Percentiles rank a stretch among this genome's conserved stretches.
Evolutionary conservation across 306 rosid species (phyloP).

Genomic region (Ceratonia siliqua): DNA sequence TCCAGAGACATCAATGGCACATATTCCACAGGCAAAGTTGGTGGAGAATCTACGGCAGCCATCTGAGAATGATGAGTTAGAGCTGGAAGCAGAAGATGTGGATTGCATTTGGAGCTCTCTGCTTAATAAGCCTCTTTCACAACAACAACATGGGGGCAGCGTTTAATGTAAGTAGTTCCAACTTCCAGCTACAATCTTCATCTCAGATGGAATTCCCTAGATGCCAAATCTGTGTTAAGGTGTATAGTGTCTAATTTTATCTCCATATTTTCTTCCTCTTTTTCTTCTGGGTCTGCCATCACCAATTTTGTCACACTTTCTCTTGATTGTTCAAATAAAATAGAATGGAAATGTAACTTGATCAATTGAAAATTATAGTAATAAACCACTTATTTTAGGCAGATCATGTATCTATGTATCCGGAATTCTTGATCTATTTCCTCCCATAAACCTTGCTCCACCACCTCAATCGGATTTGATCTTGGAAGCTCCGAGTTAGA

Average conservation of each 20-base stretch:
- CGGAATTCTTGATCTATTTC: conserved; percentile 26
- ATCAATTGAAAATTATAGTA: conserved; percentile 23
- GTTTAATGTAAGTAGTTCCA: conserved; percentile 22
- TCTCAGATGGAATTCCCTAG: conserved; percentile 2
- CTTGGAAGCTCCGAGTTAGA: conserved; percentile 24
- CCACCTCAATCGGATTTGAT: not conserved
- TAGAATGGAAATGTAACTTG: conserved; percentile 26
- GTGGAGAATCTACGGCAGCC: conserved; percentile 41
- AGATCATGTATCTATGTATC: not conserved
- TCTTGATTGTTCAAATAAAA: conserved; percentile 27
- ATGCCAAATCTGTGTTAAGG: conserved; percentile 20
- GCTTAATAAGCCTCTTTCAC: conserved; percentile 45
- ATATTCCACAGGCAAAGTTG: conserved; percentile 42
- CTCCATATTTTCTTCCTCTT: not conserved
- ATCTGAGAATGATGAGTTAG: conserved; percentile 47
- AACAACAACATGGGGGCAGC: conserved; percentile 20
- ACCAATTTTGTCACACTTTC: conserved; percentile 28
- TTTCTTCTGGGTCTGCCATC: conserved; percentile 18
- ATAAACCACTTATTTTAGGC: not conserved
- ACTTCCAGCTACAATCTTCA: conserved; percentile 13
- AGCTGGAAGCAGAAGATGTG: conserved; percentile 45
- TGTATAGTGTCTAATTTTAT: conserved; percentile 2
- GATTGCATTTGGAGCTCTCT: conserved; percentile 66
- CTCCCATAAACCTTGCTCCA: not conserved
- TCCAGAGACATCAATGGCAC: conserved; percentile 35